phyloP scores from a whole-genome alignment of 768 basidiomycete genomes.

The Boletus speciosus region DNA sequence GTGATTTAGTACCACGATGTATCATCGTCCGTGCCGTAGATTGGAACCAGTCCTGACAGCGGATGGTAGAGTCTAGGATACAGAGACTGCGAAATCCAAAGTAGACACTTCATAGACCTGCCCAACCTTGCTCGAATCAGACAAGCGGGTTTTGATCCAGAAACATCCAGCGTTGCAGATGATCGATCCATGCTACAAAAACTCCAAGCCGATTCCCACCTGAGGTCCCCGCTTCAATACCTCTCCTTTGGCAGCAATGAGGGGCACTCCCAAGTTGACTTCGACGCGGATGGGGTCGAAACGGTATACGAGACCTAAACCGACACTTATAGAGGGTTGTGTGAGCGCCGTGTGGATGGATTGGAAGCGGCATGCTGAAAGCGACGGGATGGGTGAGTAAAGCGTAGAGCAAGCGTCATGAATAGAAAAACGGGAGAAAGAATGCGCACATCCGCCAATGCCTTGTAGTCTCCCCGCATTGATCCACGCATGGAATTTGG shows the following conservation, averaged over 20 bases:
- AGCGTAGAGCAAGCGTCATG: neutral
- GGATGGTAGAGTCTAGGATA: neutral
- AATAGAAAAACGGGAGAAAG: neutral
- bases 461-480: conserved; percentile 77
- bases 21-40: neutral
- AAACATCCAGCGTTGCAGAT: conserved; percentile 9
- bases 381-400: neutral
- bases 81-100: neutral
- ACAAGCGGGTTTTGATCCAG: neutral
- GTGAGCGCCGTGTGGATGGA: conserved; percentile 19
- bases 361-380: conserved; percentile 5
- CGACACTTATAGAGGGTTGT: conserved; percentile 66
- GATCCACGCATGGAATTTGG: conserved; percentile 76
- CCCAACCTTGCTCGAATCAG: neutral
- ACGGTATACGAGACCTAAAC: conserved; percentile 78
- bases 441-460: conserved; percentile 51
- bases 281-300: conserved; percentile 85
- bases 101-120: neutral
- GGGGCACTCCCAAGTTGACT: conserved; percentile 82
- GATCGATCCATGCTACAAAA: conserved; percentile 43
- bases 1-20: neutral
- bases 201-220: conserved; percentile 78
- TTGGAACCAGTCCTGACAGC: no score
- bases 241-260: conserved; percentile 67
- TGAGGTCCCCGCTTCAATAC: conserved; percentile 67